phyloP scores from a whole-genome alignment of 2,329 filamentous ascomycete genomes.

The Zymoseptoria pseudotritici region DNA sequence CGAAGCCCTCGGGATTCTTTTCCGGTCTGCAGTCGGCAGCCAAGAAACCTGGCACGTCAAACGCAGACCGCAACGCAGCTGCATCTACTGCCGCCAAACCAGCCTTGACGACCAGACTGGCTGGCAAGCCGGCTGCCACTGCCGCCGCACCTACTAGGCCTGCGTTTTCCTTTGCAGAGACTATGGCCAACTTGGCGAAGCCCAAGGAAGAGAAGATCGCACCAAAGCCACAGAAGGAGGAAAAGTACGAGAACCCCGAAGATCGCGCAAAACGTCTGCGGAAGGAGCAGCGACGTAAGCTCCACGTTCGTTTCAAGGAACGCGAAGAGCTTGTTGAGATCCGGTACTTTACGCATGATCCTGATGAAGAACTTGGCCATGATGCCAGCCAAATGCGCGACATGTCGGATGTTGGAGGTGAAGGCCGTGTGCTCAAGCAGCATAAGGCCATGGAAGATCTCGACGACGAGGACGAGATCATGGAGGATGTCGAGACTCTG shows the following conservation, averaged over 20 bases:
- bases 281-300: conserved; percentile 62
- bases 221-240: conserved; percentile 47
- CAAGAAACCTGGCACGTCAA: conserved; percentile 36
- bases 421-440: conserved; percentile 47
- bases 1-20: conserved; percentile 41
- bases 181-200: conserved; percentile 40
- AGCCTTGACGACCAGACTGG: conserved; percentile 13
- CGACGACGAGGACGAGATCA: conserved; percentile 54
- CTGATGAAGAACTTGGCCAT: conserved; percentile 61
- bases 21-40: conserved; percentile 39
- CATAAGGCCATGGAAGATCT: conserved; percentile 59
- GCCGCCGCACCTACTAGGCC: conserved; percentile 20
- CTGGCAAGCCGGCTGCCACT: conserved; percentile 21
- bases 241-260: conserved; percentile 57
- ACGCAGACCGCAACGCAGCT: conserved; percentile 21
- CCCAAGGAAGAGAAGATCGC: conserved; percentile 47
- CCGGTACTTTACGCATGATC: conserved; percentile 64
- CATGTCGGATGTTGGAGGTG: conserved; percentile 64
- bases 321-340: conserved; percentile 60
- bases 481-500: conserved; percentile 44
- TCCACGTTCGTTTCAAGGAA: conserved; percentile 64
- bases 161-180: conserved; percentile 33
- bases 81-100: conserved; percentile 17
- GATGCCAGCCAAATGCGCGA: conserved; percentile 63
- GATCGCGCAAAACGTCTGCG: conserved; percentile 60